phyloP scores from a whole-genome alignment of 306 rosid genomes.

The Medicago lupulina region DNA sequence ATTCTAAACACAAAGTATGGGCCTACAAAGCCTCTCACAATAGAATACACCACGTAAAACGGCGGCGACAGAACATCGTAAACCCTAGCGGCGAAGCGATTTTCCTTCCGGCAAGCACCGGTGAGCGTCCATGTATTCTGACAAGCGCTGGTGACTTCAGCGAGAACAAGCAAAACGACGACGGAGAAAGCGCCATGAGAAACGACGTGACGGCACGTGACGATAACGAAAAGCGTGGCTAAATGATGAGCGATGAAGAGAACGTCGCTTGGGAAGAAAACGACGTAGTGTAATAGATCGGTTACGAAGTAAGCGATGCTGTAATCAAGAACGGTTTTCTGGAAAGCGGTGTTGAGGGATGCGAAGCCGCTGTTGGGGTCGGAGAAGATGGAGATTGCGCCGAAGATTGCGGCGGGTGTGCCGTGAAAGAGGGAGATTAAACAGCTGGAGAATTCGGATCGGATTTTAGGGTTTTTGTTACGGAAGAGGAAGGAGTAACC shows the following conservation, averaged over 20 bases:
- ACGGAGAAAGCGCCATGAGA: constrained; percentile 73
- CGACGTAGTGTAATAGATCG: constrained; percentile 79
- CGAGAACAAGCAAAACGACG: constrained; percentile 67
- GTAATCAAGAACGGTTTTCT: constrained; percentile 73
- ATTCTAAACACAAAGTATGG: constrained; percentile 74
- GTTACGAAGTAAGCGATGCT: constrained; percentile 85
- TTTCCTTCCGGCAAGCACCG: constrained; percentile 52
- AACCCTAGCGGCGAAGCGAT: constrained; percentile 56
- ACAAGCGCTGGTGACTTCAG: constrained; percentile 79
- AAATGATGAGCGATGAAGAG: constrained; percentile 90
- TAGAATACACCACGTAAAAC: constrained; percentile 61
- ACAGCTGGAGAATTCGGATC: constrained; percentile 87
- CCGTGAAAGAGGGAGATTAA: constrained; percentile 82
- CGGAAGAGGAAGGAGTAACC: constrained; percentile 75
- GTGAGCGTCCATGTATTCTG: constrained; percentile 94
- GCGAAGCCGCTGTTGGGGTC: constrained; percentile 63
- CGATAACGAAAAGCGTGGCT: constrained; percentile 84
- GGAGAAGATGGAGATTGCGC: constrained; percentile 53
- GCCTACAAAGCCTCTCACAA: constrained; percentile 68
- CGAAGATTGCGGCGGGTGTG: constrained; percentile 74
- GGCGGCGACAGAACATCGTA: constrained; percentile 66
- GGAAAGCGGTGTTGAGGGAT: constrained; percentile 56
- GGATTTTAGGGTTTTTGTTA: constrained; percentile 68
- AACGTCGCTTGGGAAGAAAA: constrained; percentile 70
- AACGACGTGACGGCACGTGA: constrained; percentile 85